Evolutionary conservation across 768 basidiomycete genomes (phyloP).

Genomic region (Agrocybe pediades): DNA sequence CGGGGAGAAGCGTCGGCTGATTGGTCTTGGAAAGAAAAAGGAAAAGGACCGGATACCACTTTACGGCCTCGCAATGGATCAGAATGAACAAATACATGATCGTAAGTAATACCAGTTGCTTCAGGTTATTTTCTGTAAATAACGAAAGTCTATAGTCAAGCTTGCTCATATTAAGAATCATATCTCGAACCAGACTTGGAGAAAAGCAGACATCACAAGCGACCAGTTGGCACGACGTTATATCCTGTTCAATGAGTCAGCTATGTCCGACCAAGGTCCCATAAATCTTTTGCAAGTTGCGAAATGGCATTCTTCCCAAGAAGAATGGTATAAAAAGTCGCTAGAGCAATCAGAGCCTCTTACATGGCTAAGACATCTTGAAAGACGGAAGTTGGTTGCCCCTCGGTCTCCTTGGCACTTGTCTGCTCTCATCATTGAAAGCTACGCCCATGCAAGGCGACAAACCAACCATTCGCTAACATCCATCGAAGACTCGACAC

Average conservation of each 20-base stretch:
- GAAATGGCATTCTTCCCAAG: conserved; percentile 63
- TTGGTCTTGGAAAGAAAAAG: conserved; percentile 60
- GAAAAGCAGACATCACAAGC: conserved; percentile 64
- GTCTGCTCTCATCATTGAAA: conserved; percentile 70
- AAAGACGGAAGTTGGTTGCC: conserved; percentile 38
- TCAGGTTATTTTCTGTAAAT: neutral
- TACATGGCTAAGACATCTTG: conserved; percentile 72
- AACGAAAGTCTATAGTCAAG: conserved; percentile 45
- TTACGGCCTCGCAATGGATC: conserved; percentile 50
- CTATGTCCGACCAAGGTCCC: conserved; percentile 28
- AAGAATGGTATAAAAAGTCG: conserved; percentile 44
- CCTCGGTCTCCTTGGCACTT: conserved; percentile 59
- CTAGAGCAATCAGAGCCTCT: conserved; percentile 70
- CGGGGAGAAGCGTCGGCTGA: conserved; percentile 64
- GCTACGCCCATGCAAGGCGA: conserved; percentile 51
- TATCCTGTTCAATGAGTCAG: conserved; percentile 44
- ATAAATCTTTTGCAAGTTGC: conserved; percentile 52
- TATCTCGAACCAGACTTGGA: conserved; percentile 53
- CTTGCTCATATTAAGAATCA: conserved; percentile 52
- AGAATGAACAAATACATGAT: conserved; percentile 58
- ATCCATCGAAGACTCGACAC: conserved; percentile 43
- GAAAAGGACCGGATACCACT: conserved; percentile 50
- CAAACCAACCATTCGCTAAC: conserved; percentile 38
- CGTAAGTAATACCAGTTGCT: conserved; percentile 36
- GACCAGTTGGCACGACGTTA: conserved; percentile 73